Conservation (phyloP, 2,329 filamentous ascomycete genomes). For the Venturia carpophila region DNA sequence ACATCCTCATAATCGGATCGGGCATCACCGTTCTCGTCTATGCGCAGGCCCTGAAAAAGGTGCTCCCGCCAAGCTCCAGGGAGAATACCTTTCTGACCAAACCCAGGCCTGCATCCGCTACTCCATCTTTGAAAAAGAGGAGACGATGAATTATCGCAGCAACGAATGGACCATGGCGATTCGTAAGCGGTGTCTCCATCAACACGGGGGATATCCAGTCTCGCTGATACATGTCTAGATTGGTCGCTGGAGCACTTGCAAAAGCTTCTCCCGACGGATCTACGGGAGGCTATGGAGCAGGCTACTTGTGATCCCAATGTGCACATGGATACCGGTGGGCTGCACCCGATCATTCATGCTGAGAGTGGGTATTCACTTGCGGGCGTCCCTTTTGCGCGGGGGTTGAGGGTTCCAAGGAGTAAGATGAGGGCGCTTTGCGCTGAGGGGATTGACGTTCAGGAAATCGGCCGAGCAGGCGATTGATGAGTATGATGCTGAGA, state of each 20-base stretch:
- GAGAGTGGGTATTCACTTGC: conserved; percentile 31
- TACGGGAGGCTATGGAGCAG: conserved; percentile 45
- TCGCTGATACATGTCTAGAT: conserved; percentile 11
- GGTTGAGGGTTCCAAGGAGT: conserved; percentile 31
- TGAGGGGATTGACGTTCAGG: conserved; percentile 25
- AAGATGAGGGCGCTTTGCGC: conserved; percentile 30
- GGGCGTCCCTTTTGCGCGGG: conserved; percentile 26
- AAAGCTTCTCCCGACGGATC: conserved; percentile 42
- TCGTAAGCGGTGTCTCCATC: conserved; percentile 28
- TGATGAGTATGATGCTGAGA: conserved; percentile 37
- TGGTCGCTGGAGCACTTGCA: conserved; percentile 51
- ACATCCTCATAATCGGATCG: conserved; percentile 17
- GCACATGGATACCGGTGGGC: conserved; percentile 29
- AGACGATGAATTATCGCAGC: conserved; percentile 36
- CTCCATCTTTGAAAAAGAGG: conserved; percentile 50
- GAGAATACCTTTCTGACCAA: background rate
- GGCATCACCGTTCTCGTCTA: conserved; percentile 18
- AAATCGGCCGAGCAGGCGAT: conserved; percentile 26
- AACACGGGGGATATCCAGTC: no score
- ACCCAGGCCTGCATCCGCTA: conserved; percentile 35
- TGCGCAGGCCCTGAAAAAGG: conserved; percentile 18
- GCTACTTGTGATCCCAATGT: conserved; percentile 45
- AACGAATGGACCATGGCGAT: conserved; percentile 57
- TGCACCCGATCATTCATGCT: conserved; percentile 29
- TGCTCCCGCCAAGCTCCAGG: background rate